A percentile compares a stretch with the other conserved stretches of the same genome.
Evolutionary conservation across 106 monocot genomes (phyloP).

Genomic region (Iris macrosiphon): DNA sequence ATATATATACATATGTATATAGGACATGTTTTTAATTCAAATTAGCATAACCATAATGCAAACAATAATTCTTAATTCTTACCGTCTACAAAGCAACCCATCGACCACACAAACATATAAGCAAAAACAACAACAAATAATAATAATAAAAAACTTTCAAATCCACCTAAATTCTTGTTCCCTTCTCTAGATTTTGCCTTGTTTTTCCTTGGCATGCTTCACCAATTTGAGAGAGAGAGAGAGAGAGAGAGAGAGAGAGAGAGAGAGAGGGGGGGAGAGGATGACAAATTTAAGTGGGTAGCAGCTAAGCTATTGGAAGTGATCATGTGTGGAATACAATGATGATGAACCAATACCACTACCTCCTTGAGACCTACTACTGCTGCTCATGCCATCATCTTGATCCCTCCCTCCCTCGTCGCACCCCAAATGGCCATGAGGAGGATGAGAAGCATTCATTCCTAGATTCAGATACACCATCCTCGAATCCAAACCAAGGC

Average conservation of each 20-base stretch:
- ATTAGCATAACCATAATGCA: too few relatives aligned
- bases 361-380: conserved; percentile 4
- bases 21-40: too few relatives aligned
- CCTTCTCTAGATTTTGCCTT: not conserved
- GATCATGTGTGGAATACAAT: conserved; percentile 17
- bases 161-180: not conserved
- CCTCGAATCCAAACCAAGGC: conserved; percentile 62
- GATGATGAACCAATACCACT: conserved; percentile 14
- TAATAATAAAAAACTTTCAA: not conserved
- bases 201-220: not conserved
- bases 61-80: not conserved
- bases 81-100: not conserved
- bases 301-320: conserved; percentile 6
- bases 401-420: conserved; percentile 42
- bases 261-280: not conserved
- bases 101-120: not conserved
- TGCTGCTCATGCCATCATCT: conserved; percentile 29
- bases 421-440: conserved; percentile 35
- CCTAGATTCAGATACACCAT: conserved; percentile 92
- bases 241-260: not conserved
- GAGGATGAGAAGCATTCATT: conserved; percentile 39
- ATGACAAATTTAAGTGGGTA: not conserved
- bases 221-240: not conserved
- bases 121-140: not conserved
- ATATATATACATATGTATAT: too few relatives aligned